phyloP scores from a whole-genome alignment of 495 filamentous ascomycete species.

The Xylaria longipes region DNA sequence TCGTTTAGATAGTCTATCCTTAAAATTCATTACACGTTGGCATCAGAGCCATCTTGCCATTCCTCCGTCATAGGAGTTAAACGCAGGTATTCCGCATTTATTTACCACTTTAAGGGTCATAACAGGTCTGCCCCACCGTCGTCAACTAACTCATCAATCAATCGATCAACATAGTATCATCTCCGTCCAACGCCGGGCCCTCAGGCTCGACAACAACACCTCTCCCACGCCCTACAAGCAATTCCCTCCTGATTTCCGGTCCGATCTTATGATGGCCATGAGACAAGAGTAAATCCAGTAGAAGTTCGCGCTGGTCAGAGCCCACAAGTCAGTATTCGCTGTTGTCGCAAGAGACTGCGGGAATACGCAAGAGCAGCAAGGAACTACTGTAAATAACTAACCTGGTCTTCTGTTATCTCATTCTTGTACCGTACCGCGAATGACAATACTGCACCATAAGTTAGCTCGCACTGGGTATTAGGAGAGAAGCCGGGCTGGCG shows the following conservation, averaged over 20 bases:
- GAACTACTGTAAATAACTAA: background rate
- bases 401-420: slow-evolving; percentile 67
- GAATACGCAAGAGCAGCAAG: background rate
- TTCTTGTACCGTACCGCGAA: slow-evolving; percentile 96
- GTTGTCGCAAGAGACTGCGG: background rate
- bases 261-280: slow-evolving; percentile 89
- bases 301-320: slow-evolving; percentile 70
- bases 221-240: slow-evolving; percentile 86
- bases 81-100: background rate
- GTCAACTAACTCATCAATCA: slow-evolving; percentile 38
- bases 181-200: slow-evolving; percentile 65
- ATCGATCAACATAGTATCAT: slow-evolving; percentile 83
- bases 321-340: background rate
- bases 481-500: background rate
- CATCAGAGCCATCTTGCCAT: background rate
- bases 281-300: slow-evolving; percentile 85
- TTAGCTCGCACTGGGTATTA: background rate
- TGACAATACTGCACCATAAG: slow-evolving; percentile 69
- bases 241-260: slow-evolving; percentile 88
- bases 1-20: slow-evolving; percentile 5
- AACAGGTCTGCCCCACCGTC: background rate
- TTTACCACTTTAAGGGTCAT: background rate
- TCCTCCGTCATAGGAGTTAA: background rate
- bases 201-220: slow-evolving; percentile 70
- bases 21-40: slow-evolving; percentile 24